Base-by-base conservation (phyloP, 2,329 filamentous ascomycete species). In the Trichoderma breve region DNA sequence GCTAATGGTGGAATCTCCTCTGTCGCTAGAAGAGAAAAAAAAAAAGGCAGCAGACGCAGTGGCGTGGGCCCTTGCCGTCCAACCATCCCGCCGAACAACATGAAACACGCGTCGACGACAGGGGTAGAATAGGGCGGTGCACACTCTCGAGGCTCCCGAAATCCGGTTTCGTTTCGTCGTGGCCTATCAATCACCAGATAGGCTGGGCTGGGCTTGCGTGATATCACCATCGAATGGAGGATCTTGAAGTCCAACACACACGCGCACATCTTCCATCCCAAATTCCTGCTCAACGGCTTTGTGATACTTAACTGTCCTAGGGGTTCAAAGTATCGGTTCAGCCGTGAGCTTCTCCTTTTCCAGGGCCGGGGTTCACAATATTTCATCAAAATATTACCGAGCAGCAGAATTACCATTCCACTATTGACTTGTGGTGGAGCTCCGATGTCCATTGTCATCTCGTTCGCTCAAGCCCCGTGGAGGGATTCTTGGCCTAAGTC, bases 41-140 rank as follows among this genome's bases (percentile, higher is more conserved):
- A 57, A 65, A 65, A 11, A 21, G 24, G 30, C 28, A 57, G 67
- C 57, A 36, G 57, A 53, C 55, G 21, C 67, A 53, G 39, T 53
- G 67, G 47, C 67, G 55, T 70, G 57, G 64, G 24, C 47, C 63
- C 55, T 51, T 60, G 55, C 39, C 26, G 34, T 69, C 39, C 55
- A 61, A 69, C 67, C 67, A 70, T 62, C 67, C 36, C 57, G 36
- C 67, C 34, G 67, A 53, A 51, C 67, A 61, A 70, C 67, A 70
- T 70, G 67, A 70, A 70, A 70, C 64, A 67, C 57, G 57, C 67
- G 39, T 62, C 39, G 8, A 43, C 39, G 36, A 47, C 67, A 62
- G 30, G 67, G 66, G 67, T 39, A 14, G 14, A 9, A 51, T 51
- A 24, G 36, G 43, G 51, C 24, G 21, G 57, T 53, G 30, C 57